These are phyloP conservation scores for Arthrobotrys entomopaga DNA, from an alignment of 2,329 filamentous ascomycete species.

Conservation along the genomic window DNA sequence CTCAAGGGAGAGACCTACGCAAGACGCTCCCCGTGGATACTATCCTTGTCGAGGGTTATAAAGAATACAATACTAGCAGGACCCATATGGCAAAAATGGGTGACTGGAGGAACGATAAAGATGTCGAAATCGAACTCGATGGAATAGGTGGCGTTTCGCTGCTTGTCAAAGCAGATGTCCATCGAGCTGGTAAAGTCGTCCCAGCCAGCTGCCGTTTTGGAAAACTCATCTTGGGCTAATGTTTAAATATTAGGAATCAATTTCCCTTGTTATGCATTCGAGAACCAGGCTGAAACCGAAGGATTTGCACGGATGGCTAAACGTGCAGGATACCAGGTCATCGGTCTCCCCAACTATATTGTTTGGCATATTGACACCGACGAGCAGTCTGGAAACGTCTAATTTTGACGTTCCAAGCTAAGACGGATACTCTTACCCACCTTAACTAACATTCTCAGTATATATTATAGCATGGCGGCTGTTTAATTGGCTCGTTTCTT, in stretches of 20 bases:
- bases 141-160: slow-evolving; percentile 98
- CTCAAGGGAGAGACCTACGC: slow-evolving; percentile 81
- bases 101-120: slow-evolving; percentile 90
- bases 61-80: slow-evolving; percentile 89
- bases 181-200: slow-evolving; percentile 78
- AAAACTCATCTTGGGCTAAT: background rate
- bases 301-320: slow-evolving; percentile 99
- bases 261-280: slow-evolving; percentile 94
- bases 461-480: slow-evolving; percentile 13
- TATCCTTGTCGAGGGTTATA: slow-evolving; percentile 93
- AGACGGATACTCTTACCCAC: background rate
- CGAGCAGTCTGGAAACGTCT: slow-evolving; percentile 80
- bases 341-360: slow-evolving; percentile 94
- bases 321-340: slow-evolving; percentile 89
- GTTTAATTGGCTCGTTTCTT: background rate
- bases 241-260: slow-evolving; percentile 77
- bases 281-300: slow-evolving; percentile 98
- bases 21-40: slow-evolving; percentile 78
- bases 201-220: slow-evolving; percentile 33
- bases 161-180: slow-evolving; percentile 95
- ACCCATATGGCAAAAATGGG: slow-evolving; percentile 91
- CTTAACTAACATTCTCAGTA: background rate
- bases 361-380: slow-evolving; percentile 99
- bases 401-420: background rate
- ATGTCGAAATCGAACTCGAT: slow-evolving; percentile 90